Conservation (phyloP, 2,329 filamentous ascomycete genomes). For the Aspergillus versicolor region DNA sequence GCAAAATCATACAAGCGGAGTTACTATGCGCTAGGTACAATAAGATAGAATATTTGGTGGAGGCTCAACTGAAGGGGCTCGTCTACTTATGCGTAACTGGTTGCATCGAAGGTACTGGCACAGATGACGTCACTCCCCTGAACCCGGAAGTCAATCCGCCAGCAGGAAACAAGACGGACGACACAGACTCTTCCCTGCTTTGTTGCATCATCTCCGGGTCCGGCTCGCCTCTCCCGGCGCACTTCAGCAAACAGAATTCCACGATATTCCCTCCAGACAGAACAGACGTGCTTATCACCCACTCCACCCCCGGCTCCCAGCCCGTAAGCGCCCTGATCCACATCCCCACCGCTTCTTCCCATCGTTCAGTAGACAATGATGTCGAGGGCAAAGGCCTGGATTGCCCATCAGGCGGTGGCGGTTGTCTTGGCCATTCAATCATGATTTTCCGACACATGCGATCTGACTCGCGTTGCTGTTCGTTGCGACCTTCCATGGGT, state of each 20-base stretch:
- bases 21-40: not conserved
- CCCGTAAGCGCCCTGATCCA: not conserved
- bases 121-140: not conserved
- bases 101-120: no score
- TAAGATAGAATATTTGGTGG: not conserved
- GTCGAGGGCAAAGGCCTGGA: not conserved
- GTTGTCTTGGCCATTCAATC: not conserved
- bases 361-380: not conserved
- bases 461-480: not conserved
- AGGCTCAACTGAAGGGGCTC: not conserved
- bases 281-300: not conserved
- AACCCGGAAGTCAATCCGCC: not conserved
- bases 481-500: not conserved
- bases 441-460: not conserved
- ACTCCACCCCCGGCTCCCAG: not conserved
- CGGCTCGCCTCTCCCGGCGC: not conserved
- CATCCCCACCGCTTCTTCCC: not conserved
- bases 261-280: not conserved
- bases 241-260: not conserved
- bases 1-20: no score
- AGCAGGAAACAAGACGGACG: not conserved
- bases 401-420: not conserved
- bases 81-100: not conserved
- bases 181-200: not conserved
- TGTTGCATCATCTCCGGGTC: constrained; percentile 6